Conservation (phyloP, 495 filamentous ascomycete genomes). For the Bathelium albidoporum region DNA sequence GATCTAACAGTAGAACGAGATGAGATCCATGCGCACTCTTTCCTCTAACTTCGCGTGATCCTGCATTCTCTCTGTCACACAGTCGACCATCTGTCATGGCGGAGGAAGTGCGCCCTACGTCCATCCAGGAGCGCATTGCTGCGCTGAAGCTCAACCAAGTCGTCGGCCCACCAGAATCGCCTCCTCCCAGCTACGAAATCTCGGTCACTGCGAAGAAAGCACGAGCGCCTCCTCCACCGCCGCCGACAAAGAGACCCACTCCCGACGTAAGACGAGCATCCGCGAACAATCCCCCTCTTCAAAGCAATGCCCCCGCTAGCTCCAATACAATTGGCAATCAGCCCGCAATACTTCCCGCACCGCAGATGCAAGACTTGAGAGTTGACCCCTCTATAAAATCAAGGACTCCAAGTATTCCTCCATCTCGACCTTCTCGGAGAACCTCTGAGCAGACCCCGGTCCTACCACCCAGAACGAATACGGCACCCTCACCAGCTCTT, state of each 20-base stretch:
- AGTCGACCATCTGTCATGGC: background rate
- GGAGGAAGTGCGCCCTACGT: slow-evolving; percentile 37
- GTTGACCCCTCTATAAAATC: slow-evolving; percentile 17
- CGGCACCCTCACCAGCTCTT: slow-evolving; percentile 35
- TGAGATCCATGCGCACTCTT: background rate
- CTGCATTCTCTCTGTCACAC: background rate
- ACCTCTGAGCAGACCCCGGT: slow-evolving; percentile 28
- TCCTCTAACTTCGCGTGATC: background rate
- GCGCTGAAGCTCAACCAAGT: slow-evolving; percentile 48
- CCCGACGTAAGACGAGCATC: background rate
- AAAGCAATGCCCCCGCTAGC: slow-evolving; percentile 29
- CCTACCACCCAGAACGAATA: slow-evolving; percentile 41
- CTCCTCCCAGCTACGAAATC: slow-evolving; percentile 25
- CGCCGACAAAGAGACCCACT: slow-evolving; percentile 11
- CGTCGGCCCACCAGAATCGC: slow-evolving; percentile 30
- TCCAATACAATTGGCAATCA: slow-evolving; percentile 37
- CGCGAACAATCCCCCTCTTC: slow-evolving; percentile 8
- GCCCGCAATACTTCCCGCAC: slow-evolving; percentile 31
- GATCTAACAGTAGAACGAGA: background rate
- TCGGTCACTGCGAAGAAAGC: slow-evolving; percentile 16
- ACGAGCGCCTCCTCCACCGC: slow-evolving; percentile 31
- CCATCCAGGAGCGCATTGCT: slow-evolving; percentile 50
- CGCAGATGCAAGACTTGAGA: slow-evolving; percentile 16
- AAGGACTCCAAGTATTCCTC: slow-evolving; percentile 38
- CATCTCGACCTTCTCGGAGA: slow-evolving; percentile 30